These are phyloP conservation scores for Lactifluus subvellereus DNA, from an alignment of 768 basidiomycete genomes.

Conservation along the genomic window DNA sequence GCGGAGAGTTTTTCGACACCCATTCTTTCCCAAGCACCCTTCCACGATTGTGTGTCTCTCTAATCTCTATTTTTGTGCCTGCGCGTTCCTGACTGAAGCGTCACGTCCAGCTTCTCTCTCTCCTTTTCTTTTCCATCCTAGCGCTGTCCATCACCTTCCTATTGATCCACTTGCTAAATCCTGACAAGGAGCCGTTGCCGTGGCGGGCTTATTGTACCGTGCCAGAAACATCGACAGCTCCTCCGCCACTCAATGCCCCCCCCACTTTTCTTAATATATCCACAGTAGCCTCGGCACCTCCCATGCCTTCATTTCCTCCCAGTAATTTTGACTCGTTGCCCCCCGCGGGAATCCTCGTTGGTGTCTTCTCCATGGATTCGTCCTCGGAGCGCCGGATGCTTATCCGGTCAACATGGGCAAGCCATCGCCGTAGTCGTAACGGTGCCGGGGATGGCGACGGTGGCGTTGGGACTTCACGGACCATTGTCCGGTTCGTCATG, in stretches of 20 bases:
- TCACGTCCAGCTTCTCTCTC: slow-evolving; percentile 49
- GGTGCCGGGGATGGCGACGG: slow-evolving; percentile 67
- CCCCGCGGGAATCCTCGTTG: slow-evolving; percentile 82
- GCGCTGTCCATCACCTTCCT: slow-evolving; percentile 80
- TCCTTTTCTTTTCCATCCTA: slow-evolving; percentile 73
- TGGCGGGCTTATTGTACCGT: slow-evolving; percentile 91
- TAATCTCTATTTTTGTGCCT: background rate
- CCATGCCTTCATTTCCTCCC: slow-evolving; percentile 59
- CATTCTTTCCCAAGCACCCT: slow-evolving; percentile 74
- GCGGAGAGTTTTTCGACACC: slow-evolving; percentile 57
- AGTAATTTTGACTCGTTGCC: slow-evolving; percentile 63
- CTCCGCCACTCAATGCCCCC: slow-evolving; percentile 38
- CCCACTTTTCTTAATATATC: slow-evolving; percentile 33
- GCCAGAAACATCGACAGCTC: slow-evolving; percentile 45
- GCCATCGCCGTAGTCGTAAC: slow-evolving; percentile 68
- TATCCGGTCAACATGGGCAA: slow-evolving; percentile 86
- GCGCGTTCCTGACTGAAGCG: slow-evolving; percentile 13
- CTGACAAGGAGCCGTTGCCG: slow-evolving; percentile 90
- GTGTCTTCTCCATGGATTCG: slow-evolving; percentile 86
- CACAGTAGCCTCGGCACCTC: slow-evolving; percentile 21
- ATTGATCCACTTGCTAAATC: slow-evolving; percentile 89
- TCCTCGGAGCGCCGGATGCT: slow-evolving; percentile 80
- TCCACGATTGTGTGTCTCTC: slow-evolving; percentile 62
- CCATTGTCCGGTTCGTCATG: slow-evolving; percentile 83
- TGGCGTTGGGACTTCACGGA: slow-evolving; percentile 71